Evolutionary conservation across 2,329 filamentous ascomycete species (phyloP).

Genomic region (Cladosporium cucumerinum): DNA sequence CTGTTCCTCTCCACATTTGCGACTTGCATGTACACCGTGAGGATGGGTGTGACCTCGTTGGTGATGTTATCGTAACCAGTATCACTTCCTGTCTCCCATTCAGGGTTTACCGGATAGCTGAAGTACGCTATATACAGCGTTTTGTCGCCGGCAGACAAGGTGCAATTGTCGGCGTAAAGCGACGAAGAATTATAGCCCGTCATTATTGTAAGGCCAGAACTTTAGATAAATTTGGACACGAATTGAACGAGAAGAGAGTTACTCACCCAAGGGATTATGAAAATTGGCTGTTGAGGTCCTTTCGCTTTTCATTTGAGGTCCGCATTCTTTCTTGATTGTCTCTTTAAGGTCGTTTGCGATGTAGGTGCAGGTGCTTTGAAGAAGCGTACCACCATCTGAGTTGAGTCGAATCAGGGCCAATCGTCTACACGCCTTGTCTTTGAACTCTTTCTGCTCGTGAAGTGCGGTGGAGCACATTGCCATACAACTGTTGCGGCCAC

Average conservation of each 20-base stretch:
- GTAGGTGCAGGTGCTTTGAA: neutral
- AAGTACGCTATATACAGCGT: neutral
- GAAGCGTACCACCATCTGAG: neutral
- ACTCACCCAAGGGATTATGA: neutral
- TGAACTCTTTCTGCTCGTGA: neutral
- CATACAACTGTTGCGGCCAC: neutral
- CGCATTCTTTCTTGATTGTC: neutral
- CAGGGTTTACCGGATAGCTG: neutral
- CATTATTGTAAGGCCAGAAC: neutral
- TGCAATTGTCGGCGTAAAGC: neutral
- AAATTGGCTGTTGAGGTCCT: neutral
- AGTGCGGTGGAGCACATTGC: neutral
- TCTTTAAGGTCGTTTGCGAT: neutral
- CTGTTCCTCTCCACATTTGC: neutral
- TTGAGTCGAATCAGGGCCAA: neutral
- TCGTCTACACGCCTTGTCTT: neutral
- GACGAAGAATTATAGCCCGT: neutral
- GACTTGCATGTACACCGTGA: neutral
- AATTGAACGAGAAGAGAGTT: neutral
- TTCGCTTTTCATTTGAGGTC: neutral
- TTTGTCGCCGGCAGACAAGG: neutral
- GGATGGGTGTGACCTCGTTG: neutral
- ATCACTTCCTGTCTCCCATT: neutral
- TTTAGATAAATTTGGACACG: neutral
- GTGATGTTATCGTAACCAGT: neutral